Evolutionary conservation across 2,329 filamentous ascomycete species (phyloP).

Genomic region (Fusarium graminum): DNA sequence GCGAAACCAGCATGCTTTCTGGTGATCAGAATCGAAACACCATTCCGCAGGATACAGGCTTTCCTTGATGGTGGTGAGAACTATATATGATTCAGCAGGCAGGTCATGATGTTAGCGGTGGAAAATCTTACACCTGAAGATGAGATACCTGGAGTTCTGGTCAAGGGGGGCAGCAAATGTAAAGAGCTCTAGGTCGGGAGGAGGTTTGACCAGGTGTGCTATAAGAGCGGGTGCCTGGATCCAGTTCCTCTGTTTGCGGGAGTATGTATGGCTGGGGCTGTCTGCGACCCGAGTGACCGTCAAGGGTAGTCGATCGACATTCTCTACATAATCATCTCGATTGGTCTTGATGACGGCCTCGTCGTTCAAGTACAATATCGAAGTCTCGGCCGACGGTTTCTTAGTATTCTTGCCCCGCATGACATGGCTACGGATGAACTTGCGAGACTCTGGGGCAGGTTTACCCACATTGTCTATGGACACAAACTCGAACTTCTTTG

Average conservation of each 20-base stretch:
- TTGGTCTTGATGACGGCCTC: background rate
- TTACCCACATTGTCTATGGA: conserved; percentile 43
- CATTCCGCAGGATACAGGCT: conserved; percentile 50
- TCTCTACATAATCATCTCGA: background rate
- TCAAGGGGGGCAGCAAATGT: conserved; percentile 41
- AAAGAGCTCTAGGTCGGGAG: conserved; percentile 39
- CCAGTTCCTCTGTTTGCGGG: conserved; percentile 26
- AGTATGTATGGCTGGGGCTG: conserved; percentile 6
- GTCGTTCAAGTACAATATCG: background rate
- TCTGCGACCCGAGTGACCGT: background rate
- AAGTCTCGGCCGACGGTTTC: background rate
- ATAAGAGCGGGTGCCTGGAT: conserved; percentile 36
- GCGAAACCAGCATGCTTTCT: conserved; percentile 47
- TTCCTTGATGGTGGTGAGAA: conserved; percentile 48
- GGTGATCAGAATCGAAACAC: conserved; percentile 45
- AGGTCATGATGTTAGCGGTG: rapidly evolving
- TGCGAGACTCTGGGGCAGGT: conserved; percentile 42
- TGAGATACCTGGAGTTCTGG: conserved; percentile 21
- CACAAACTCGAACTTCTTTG: conserved; percentile 50
- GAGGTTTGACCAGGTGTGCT: conserved; percentile 19
- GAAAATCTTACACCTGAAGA: conserved; percentile 35
- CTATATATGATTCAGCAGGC: conserved; percentile 18
- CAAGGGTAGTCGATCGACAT: background rate
- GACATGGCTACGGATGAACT: conserved; percentile 49
- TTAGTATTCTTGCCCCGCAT: conserved; percentile 49